Evolutionary conservation across 2,329 filamentous ascomycete species (phyloP), one percentile per base, ranked within the genome.

Genomic region (Aurifilum marmelostoma): DNA sequence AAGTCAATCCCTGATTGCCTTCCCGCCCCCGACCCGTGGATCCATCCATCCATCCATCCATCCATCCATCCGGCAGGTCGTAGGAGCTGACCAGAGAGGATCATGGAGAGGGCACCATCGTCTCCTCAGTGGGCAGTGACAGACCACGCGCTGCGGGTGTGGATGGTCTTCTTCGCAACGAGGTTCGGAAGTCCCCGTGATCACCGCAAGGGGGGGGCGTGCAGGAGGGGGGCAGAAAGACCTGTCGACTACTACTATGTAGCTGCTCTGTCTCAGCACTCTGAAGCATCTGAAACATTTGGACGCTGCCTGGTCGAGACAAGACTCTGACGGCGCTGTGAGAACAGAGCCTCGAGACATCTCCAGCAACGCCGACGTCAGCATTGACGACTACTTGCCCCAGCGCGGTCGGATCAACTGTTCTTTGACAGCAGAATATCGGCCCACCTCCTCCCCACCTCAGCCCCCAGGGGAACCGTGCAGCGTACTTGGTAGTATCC

Each of bases 1-100:
- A 56, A 24, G 50, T 27, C 47, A 50, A 65, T 65, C 63, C 63
- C 50, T 65, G 63, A 43, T 56, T 52, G 50, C 63, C n/a, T 65
- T 65, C 63, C 63, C 63, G 63, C 32, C 54, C 7, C 32, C 63
- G 47, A 65, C 63, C 63, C 50, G 41, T 50, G 32, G 47, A 64
- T 64, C 47, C 43, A 56, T 54, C 27, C 62, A 41, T 34, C 16
- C 21, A n/a, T 27, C 60, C 32, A 37, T 39, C 29, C 27, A 37
- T 1, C n/a, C n/a, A 47, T n/a, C 43, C 43, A n/a, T 47, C 43
- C 43, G 43, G 21, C 43, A 47, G 43, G 43, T 29, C n/a, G 34
- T 21, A 50, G 41, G n/a, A 41, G 2, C 27, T 39, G 56, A 37
- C 29, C 56, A 37, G 32, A 54, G 50, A 56, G 32, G 21, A 41